A percentile compares a stretch with the other conserved stretches of the same genome.
Conservation (phyloP, 352 stramenopile species). For the Peronospora belbahrii region DNA sequence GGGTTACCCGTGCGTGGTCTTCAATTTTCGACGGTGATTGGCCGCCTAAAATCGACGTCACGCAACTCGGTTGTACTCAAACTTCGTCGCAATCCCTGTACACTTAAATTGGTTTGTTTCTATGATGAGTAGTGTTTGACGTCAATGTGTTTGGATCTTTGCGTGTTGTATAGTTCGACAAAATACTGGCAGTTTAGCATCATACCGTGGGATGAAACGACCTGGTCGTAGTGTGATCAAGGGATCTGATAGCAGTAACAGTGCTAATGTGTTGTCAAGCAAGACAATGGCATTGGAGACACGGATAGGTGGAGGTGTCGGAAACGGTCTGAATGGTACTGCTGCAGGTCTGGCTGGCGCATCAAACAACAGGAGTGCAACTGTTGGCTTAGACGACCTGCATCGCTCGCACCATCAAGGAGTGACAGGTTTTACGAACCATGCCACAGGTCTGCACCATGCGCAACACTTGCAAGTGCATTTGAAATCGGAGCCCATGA, state of each 20-base stretch:
- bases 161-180: constrained; percentile 43
- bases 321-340: constrained; percentile 26
- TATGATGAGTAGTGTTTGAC: constrained; percentile 5
- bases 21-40: constrained; percentile 79
- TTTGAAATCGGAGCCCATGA: constrained; percentile 57
- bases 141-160: constrained; percentile 1
- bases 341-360: constrained; percentile 4
- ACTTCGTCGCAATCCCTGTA: constrained; percentile 74
- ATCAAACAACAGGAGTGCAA: constrained; percentile 18
- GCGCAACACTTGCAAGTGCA: constrained; percentile 29
- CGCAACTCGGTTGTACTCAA: constrained; percentile 77
- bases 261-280: constrained; percentile 61
- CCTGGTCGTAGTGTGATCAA: constrained; percentile 42
- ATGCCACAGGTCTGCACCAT: constrained; percentile 15
- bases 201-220: constrained; percentile 58
- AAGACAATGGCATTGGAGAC: constrained; percentile 69
- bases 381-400: constrained; percentile 18
- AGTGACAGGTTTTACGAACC: constrained; percentile 7
- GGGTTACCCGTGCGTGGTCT: constrained; percentile 64
- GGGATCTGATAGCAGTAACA: constrained; percentile 54
- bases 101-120: constrained; percentile 12
- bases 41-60: constrained; percentile 66
- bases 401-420: constrained; percentile 24
- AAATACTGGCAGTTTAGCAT: constrained; percentile 39
- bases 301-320: constrained; percentile 38